Base-by-base conservation (phyloP, 805 yeast genomes). In the Saccharomycopsis guyanensis region DNA sequence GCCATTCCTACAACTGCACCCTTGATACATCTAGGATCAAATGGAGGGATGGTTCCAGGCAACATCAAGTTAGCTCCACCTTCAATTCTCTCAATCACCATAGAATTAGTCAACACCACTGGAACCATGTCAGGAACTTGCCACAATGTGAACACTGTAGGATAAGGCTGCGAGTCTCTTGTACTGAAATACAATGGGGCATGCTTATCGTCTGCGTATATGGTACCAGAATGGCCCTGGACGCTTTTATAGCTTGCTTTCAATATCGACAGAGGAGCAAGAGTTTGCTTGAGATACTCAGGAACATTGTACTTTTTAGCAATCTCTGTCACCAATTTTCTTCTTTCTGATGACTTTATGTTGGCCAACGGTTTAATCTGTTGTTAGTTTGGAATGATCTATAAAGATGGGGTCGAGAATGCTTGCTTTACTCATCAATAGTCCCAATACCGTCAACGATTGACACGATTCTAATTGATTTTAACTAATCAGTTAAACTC, bases 41-140 rank as follows among this genome's bases (percentile, higher is more conserved):
- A 51, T 1, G 81, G 81, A 0, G 78, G 75, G 3, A 72, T 57
- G 3, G 78, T 72, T 0, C 94, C 94, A 2, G 88, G 84, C 29
- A 82, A 66, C 88, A 84, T 83, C 52, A 85, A 63, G 55, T 84
- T 75, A 0, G 97, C 96, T 10, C 97, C 96, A 48, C 76, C 76
- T 27, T 70, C 65, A n/a, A 88, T 64, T 10, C 77, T 75, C 41
- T 74, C 80, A 15, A 91, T 70, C 1, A 91, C 96, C 54, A 72
- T 76, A 10, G 75, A 75, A 58, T 86, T 88, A 0, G 97, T 89
- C 47, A 67, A 63, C 2, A 89, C 75, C 0, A 72, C 59, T 0
- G 95, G 95, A 19, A 87, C 54, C 10, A 86, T 45, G 49, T 65
- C 73, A 0, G 89, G 87, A 33, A 75, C 71, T 20, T 69, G 68